Evolutionary conservation across 768 basidiomycete genomes (phyloP).

Genomic region (Hygrophorus russula): DNA sequence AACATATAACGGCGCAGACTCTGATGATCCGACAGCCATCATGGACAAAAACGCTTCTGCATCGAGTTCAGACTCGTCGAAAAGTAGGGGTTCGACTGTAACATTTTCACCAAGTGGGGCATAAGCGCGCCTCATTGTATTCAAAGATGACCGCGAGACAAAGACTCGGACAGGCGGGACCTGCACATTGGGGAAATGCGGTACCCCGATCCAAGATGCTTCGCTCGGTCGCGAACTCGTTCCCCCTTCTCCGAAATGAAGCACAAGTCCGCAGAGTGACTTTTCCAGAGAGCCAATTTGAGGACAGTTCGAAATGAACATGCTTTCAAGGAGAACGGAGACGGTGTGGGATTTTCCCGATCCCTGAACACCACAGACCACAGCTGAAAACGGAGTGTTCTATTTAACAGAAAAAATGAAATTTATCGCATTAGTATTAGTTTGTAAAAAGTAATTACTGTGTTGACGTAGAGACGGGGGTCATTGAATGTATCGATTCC

Average conservation of each 20-base stretch:
- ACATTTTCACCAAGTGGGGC: conserved; percentile 37
- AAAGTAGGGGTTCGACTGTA: conserved; percentile 40
- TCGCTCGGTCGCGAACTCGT: conserved; percentile 46
- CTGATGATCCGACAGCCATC: conserved; percentile 60
- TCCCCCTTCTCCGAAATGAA: conserved; percentile 65
- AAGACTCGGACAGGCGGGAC: conserved; percentile 34
- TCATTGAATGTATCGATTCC: conserved; percentile 25
- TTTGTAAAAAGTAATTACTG: conserved; percentile 28
- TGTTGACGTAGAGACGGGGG: conserved; percentile 55
- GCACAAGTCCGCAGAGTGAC: conserved; percentile 49
- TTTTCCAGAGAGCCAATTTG: conserved; percentile 40
- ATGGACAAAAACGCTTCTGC: conserved; percentile 59
- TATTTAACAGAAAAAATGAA: conserved; percentile 13
- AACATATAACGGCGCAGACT: conserved; percentile 56
- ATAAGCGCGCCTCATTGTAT: conserved; percentile 50
- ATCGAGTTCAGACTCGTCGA: conserved; percentile 53
- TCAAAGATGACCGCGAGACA: conserved; percentile 50
- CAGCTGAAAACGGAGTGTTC: conserved; percentile 66
- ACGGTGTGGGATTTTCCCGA: conserved; percentile 69
- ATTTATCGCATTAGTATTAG: neutral
- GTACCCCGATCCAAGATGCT: conserved; percentile 46
- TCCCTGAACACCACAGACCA: conserved; percentile 70
- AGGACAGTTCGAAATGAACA: conserved; percentile 45
- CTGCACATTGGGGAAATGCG: conserved; percentile 18
- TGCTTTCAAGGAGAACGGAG: conserved; percentile 56